Conservation (phyloP, 1,139 yeast species). For the Yamadazyma blattariae region DNA sequence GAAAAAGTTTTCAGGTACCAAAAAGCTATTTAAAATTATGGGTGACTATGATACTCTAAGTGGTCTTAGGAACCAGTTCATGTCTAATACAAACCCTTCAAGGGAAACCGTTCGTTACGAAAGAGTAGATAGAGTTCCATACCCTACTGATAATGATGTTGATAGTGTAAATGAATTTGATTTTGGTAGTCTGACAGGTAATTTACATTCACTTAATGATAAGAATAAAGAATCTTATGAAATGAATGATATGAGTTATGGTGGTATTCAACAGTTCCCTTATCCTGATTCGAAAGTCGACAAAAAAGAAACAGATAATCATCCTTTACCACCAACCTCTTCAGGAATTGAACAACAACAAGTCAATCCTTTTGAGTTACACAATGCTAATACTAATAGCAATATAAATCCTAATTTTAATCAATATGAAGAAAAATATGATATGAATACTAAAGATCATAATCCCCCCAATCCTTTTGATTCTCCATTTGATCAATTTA, state of each 20-base stretch:
- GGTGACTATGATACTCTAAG: conserved; percentile 8
- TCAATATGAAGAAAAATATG: too few species aligned
- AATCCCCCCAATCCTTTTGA: conserved; percentile 2
- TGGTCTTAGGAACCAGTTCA: conserved; percentile 13
- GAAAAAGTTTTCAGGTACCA: conserved; percentile 5
- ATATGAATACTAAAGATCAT: too few species aligned
- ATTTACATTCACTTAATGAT: not conserved
- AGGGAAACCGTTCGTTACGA: conserved; percentile 6
- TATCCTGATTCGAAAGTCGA: conserved; percentile 1
- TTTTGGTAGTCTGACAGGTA: conserved; percentile 8
- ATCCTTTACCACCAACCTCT: conserved; percentile 4
- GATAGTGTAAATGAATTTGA: conserved; percentile 13
- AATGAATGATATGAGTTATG: conserved; percentile 6
- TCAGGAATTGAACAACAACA: too few species aligned
- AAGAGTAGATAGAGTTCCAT: not conserved
- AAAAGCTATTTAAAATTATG: too few species aligned
- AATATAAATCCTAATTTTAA: too few species aligned
- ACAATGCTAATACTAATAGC: too few species aligned
- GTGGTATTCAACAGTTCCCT: conserved; percentile 9
- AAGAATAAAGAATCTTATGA: conserved; percentile 10
- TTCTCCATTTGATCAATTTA: conserved; percentile 14
- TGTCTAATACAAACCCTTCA: conserved; percentile 16
- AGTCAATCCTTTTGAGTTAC: too few species aligned
- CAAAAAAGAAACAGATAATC: conserved; percentile 1
- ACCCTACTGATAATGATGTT: conserved; percentile 8